phyloP scores from a whole-genome alignment of 768 basidiomycete genomes.

The Fomitopsis pulvina region DNA sequence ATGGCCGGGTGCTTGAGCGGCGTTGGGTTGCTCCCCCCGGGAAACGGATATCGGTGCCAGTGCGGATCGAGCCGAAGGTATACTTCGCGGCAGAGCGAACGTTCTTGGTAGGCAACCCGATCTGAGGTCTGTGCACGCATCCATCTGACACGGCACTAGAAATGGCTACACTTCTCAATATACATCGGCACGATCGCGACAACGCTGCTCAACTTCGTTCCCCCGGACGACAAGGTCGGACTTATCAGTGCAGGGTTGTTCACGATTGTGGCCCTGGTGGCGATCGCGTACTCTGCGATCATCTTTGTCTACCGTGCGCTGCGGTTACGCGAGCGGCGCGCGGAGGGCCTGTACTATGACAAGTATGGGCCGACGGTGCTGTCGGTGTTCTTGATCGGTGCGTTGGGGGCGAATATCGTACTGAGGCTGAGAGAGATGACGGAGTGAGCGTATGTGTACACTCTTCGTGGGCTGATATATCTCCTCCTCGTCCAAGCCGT shows the following conservation, averaged over 20 bases:
- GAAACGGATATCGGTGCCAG: conserved; percentile 87
- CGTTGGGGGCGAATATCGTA: conserved; percentile 70
- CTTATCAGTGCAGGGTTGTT: conserved; percentile 86
- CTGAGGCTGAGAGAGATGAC: conserved; percentile 53
- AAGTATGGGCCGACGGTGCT: conserved; percentile 79
- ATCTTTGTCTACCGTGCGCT: conserved; percentile 76
- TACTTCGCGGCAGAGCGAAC: conserved; percentile 96
- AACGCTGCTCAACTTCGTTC: conserved; percentile 80
- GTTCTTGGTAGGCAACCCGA: conserved; percentile 61
- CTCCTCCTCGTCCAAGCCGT: no score
- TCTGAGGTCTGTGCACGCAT: neutral
- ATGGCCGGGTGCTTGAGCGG: conserved; percentile 55
- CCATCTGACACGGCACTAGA: conserved; percentile 41
- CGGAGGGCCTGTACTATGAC: conserved; percentile 84
- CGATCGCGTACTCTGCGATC: conserved; percentile 80
- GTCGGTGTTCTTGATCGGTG: conserved; percentile 60
- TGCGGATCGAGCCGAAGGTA: conserved; percentile 97
- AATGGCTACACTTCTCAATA: conserved; percentile 86
- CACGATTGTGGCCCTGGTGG: conserved; percentile 81
- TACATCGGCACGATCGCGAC: conserved; percentile 88
- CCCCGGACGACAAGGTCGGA: conserved; percentile 64
- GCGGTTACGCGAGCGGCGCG: conserved; percentile 60
- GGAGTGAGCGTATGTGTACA: conserved; percentile 1
- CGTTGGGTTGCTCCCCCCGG: conserved; percentile 77
- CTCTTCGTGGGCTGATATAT: no score